Conservation (phyloP, 495 filamentous ascomycete species). For the Hypoxylon fuscum region DNA sequence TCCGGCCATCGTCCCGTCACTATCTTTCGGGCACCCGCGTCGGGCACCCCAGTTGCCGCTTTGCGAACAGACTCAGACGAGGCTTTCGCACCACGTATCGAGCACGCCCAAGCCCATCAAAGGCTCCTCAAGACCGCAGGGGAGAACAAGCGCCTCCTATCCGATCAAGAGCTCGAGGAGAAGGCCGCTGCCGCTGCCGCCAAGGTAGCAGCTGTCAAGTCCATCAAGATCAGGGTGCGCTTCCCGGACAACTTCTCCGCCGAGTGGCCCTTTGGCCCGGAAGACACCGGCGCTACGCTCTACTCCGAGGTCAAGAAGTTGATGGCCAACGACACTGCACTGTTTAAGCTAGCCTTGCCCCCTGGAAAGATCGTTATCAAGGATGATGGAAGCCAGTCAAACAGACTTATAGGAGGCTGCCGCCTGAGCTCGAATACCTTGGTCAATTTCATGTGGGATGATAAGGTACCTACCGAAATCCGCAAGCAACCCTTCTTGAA, state of each 20-base stretch:
- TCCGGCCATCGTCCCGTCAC: constrained; percentile 61
- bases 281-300: constrained; percentile 69
- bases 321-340: constrained; percentile 56
- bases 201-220: constrained; percentile 68
- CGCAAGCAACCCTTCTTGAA: constrained; percentile 69
- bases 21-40: constrained; percentile 79
- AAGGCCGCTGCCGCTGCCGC: constrained; percentile 67
- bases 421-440: constrained; percentile 73
- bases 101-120: constrained; percentile 85
- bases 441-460: constrained; percentile 81
- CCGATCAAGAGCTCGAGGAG: constrained; percentile 71
- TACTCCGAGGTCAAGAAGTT: constrained; percentile 71
- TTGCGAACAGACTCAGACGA: constrained; percentile 68
- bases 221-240: constrained; percentile 80
- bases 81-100: constrained; percentile 84
- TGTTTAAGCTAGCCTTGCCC: constrained; percentile 60
- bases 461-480: constrained; percentile 56
- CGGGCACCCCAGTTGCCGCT: constrained; percentile 78
- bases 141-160: constrained; percentile 73
- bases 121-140: constrained; percentile 68
- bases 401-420: constrained; percentile 74
- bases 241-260: constrained; percentile 85
- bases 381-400: constrained; percentile 50
- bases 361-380: constrained; percentile 45
- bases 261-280: constrained; percentile 67